Evolutionary conservation across 2,329 filamentous ascomycete genomes (phyloP), one percentile per base, ranked within the genome.

Genomic region (Aspergillus bombycis): DNA sequence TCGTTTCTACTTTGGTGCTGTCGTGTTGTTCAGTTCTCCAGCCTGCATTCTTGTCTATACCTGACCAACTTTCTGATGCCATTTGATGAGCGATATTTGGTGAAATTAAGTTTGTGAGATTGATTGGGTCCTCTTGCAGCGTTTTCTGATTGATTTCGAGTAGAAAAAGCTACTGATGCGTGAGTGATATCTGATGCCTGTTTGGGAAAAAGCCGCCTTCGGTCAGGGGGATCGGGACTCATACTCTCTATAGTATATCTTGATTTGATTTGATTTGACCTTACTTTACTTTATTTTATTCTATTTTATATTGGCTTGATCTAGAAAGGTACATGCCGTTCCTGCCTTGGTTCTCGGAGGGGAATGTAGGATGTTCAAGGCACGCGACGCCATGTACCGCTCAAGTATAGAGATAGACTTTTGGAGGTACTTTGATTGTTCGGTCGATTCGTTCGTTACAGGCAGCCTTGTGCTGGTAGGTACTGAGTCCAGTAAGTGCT

Each of bases 1-100:
- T 54, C 16, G 23, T 36, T 54, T n/a, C 46, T 32, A 4, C 28
- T 45, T 60, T 3, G 11, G 11, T 60, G 26, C 38, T 26, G 16
- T 28, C 38, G n/a, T 46, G 48, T 54, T 54, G 36, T 38, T 34
- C n/a, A 28, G 8, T 60, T 55, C 21, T 54, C 36, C 50, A 55
- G 48, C 59, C 55, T 60, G 43, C 41, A 60, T 62, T 57, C 46
- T 36, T 63, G 63, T 65, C 56, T 63, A 63, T 65, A 63, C 58
- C 55, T 61, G 45, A 52, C 48, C 48, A 52, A 23, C 28, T 16
- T 21, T 34, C 48, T 21, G 48, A 52, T 52, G 34, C 21, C 58
- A 52, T 52, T 52, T 52, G 48, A 52, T 32, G 48, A 52, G 48
- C 48, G 48, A 52, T 52, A 52, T 52, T 52, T 21, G 48, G 28